A percentile compares a stretch with the other conserved stretches of the same genome.
Conservation (phyloP, 768 basidiomycete species). For the Phaeotremella fagi region DNA sequence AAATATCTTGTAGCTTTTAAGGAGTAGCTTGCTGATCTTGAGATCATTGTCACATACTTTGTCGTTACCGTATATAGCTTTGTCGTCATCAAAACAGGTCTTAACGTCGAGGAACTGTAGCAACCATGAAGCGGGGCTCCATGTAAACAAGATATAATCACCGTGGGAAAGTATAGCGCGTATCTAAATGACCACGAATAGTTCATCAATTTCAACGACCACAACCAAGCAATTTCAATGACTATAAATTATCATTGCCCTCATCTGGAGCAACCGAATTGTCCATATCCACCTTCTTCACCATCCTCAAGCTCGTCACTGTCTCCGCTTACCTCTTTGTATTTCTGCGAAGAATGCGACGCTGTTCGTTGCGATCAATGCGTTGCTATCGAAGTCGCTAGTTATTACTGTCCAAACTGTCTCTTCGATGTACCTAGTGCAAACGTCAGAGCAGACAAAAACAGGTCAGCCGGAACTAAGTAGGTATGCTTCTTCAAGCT, state of each 20-base stretch:
- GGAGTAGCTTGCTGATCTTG: no score
- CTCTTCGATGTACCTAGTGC: constrained; percentile 97
- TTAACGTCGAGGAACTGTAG: no score
- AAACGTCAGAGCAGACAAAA: constrained; percentile 96
- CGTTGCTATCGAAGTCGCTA: constrained; percentile 86
- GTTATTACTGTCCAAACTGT: constrained; percentile 97
- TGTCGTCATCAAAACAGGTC: no score
- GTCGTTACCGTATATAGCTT: no score
- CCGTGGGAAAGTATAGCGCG: neutral
- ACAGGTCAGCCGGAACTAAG: constrained; percentile 59
- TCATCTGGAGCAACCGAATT: constrained; percentile 52
- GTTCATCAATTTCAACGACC: no score
- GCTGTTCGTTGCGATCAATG: constrained; percentile 89
- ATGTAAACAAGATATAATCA: no score
- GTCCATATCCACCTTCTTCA: constrained; percentile 63
- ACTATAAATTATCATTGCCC: constrained; percentile 46
- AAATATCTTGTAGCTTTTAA: no score
- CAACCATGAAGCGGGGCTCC: no score
- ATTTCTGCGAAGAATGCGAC: constrained; percentile 99
- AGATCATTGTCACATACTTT: no score
- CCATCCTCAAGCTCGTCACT: constrained; percentile 71
- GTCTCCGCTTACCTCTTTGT: constrained; percentile 76
- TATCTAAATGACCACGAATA: no score
- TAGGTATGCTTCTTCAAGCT: neutral
- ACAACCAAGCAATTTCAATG: no score